Evolutionary conservation across 805 yeast species (phyloP).

Genomic region (Torulaspora quercuum): DNA sequence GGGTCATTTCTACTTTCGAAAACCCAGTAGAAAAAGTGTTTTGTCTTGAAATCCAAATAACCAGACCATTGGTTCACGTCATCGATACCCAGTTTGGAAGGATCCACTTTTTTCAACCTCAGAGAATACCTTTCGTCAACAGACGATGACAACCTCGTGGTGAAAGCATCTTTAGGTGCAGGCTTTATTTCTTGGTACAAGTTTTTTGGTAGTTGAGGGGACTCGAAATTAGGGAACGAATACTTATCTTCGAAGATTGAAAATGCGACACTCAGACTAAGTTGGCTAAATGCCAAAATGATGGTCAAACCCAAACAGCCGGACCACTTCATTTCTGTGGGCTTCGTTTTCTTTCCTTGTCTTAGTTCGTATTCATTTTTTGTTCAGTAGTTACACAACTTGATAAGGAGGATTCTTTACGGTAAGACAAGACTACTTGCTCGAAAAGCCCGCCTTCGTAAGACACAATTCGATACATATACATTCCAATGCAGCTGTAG

Average conservation of each 20-base stretch:
- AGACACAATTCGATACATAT: no score
- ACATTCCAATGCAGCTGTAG: no score
- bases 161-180: constrained; percentile 1
- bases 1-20: constrained; percentile 92
- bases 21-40: constrained; percentile 90
- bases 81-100: constrained; percentile 61
- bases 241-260: constrained; percentile 13
- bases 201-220: constrained; percentile 12
- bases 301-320: constrained; percentile 1
- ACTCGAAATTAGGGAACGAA: constrained; percentile 9
- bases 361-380: no score
- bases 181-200: constrained; percentile 8
- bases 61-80: constrained; percentile 78
- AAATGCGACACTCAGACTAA: constrained; percentile 4
- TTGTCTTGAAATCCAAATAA: constrained; percentile 71
- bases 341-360: not conserved
- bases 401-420: no score
- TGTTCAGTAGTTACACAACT: no score
- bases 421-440: no score
- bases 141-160: constrained; percentile 9
- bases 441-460: no score
- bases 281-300: no score
- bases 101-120: constrained; percentile 29
- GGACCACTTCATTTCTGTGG: constrained; percentile 2
- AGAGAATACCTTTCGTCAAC: constrained; percentile 24